Conservation (phyloP, 441 rosid species). For the Erysimum cheiri region DNA sequence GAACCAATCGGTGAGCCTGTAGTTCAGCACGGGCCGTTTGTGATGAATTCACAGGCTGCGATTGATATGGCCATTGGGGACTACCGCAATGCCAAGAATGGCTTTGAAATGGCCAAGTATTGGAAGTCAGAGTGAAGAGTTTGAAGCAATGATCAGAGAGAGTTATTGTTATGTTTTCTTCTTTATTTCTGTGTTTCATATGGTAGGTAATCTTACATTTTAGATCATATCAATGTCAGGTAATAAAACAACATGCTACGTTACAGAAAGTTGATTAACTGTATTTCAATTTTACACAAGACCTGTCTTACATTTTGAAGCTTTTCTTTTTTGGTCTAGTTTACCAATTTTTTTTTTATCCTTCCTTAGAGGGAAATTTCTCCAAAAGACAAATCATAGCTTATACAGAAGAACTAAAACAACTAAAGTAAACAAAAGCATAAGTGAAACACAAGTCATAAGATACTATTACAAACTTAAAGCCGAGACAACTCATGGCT, state of each 20-base stretch:
- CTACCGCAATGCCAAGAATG: constrained; percentile 65
- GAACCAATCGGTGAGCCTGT: constrained; percentile 79
- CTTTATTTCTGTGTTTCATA: neutral
- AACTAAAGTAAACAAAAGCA: neutral
- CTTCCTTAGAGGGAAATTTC: neutral
- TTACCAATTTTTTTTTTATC: neutral
- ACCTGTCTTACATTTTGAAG: neutral
- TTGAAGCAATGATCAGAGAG: neutral
- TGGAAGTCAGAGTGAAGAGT: constrained; percentile 62
- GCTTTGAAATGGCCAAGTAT: constrained; percentile 76
- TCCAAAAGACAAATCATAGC: neutral
- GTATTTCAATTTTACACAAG: neutral
- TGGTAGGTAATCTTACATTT: neutral
- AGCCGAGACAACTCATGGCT: constrained; percentile 5
- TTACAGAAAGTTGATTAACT: neutral
- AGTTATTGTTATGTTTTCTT: neutral
- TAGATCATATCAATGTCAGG: neutral
- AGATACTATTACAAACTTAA: neutral
- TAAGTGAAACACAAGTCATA: neutral
- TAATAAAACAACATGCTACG: neutral
- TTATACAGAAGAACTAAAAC: neutral
- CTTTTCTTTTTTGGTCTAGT: neutral
- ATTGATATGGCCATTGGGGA: constrained; percentile 76
- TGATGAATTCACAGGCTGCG: constrained; percentile 87
- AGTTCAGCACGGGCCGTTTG: constrained; percentile 86